A percentile compares a stretch with the other conserved stretches of the same genome.
Evolutionary conservation across 1,139 yeast genomes (phyloP).

Genomic region (Geotrichum candidum): DNA sequence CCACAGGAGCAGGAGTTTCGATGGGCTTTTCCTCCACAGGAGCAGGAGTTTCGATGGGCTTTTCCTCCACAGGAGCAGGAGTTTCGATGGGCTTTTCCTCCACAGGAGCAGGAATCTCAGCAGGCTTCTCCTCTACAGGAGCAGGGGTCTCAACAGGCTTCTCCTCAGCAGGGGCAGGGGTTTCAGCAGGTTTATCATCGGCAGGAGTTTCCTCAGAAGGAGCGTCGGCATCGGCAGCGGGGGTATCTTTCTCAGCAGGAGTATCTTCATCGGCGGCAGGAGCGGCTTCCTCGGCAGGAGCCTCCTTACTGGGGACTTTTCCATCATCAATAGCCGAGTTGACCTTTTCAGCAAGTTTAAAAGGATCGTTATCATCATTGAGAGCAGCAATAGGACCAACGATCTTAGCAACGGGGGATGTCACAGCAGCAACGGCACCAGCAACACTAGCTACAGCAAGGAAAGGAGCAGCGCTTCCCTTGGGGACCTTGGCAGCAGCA

Average conservation of each 20-base stretch:
- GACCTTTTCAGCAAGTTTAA: slow-evolving; percentile 10
- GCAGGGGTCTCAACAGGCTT: slow-evolving; percentile 1
- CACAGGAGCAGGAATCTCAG: slow-evolving; percentile 1
- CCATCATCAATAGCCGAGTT: slow-evolving; percentile 5
- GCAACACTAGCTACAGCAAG: slow-evolving; percentile 14
- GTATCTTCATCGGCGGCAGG: slow-evolving; percentile 5
- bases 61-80: not conserved
- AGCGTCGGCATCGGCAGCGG: not conserved
- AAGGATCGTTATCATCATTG: slow-evolving; percentile 10
- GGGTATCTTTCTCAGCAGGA: not conserved
- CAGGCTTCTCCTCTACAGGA: slow-evolving; percentile 5
- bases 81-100: not conserved
- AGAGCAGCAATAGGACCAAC: slow-evolving; percentile 15
- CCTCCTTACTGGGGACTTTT: not conserved
- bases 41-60: not conserved
- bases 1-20: not conserved
- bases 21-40: not conserved
- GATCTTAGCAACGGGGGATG: slow-evolving; percentile 10
- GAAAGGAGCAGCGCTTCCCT: slow-evolving; percentile 13
- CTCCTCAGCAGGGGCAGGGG: not conserved
- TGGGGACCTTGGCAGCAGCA: slow-evolving; percentile 13
- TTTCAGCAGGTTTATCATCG: not conserved
- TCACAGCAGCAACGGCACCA: slow-evolving; percentile 14
- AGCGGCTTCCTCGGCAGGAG: slow-evolving; percentile 2
- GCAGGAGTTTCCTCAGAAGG: slow-evolving; percentile 1